Evolutionary conservation across 2,329 filamentous ascomycete genomes (phyloP), one percentile per base, ranked within the genome.

Genomic region (Calcarisporium arbuscula): DNA sequence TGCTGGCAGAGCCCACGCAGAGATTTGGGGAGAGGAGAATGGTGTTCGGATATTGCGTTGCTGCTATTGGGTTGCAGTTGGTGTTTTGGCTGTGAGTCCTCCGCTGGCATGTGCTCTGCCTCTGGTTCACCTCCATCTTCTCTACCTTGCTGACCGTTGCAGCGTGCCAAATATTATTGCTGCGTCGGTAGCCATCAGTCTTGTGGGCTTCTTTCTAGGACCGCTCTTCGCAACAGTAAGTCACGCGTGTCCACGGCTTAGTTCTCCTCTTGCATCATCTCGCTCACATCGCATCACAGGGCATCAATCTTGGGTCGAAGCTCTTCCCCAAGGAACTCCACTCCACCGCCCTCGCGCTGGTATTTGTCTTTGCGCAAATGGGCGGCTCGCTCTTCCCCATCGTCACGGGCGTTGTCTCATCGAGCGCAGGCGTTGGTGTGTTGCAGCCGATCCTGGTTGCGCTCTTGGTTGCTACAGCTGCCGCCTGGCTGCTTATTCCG

Each of bases 1-100:
- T 79, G 1, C 62, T 80, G 0, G 70, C 74, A 0, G 77, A 81
- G 41, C 73, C 75, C 0, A 79, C 70, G 0, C 67, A 77, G 49
- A 61, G 74, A 1, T 68, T 70, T 14, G 78, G 78, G 0, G 73
- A 80, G 42, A 61, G 69, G 14, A 60, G 62, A 5, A 79, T 80
- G 72, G 51, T 79, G 1, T 57, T 77, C 2, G 27, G 70, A 0
- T 82, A 77, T 32, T 64, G 64, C 19, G 47, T 67, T 3, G 38
- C 77, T 0, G 68, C 69, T 34, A 56, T 80, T 1, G 70, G 50
- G 0, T 49, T 80, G 2, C 74, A 80, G 42, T 47, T 80, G 7
- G 54, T 79, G 0, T 80, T 80, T 32, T 80, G 77, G 77, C 57
- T 77, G 52, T 73, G 34, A 44, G 59, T 55, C n/a, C 22, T n/a